Evolutionary conservation across 2,329 filamentous ascomycete species (phyloP).

Genomic region (Kalmusia sp.): DNA sequence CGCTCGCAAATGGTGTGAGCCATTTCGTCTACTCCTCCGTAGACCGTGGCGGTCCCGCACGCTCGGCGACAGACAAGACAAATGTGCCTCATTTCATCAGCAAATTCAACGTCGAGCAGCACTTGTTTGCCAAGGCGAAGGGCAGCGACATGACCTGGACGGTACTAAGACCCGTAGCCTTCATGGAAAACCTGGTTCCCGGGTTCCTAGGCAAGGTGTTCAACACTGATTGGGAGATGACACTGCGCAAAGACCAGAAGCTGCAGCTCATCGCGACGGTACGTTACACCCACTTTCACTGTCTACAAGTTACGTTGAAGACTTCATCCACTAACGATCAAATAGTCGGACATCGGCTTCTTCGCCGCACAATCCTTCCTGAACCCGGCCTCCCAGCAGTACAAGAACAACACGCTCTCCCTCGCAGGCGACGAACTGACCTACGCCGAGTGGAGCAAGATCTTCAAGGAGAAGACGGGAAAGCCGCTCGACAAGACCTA

Average conservation of each 20-base stretch:
- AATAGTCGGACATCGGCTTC: conserved; percentile 53
- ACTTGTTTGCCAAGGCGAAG: conserved; percentile 52
- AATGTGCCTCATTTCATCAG: conserved; percentile 66
- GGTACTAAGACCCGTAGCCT: conserved; percentile 65
- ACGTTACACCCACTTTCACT: neutral
- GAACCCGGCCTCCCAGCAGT: conserved; percentile 39
- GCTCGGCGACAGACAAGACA: conserved; percentile 59
- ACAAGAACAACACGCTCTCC: conserved; percentile 43
- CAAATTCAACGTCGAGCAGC: conserved; percentile 67
- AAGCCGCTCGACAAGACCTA: conserved; percentile 48
- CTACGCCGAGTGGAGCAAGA: conserved; percentile 44
- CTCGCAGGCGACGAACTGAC: conserved; percentile 58
- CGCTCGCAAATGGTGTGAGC: conserved; percentile 37
- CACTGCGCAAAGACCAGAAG: conserved; percentile 30
- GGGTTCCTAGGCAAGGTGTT: conserved; percentile 56
- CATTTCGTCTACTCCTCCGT: conserved; percentile 48
- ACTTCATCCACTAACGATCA: neutral
- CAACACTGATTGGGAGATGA: conserved; percentile 44
- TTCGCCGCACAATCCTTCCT: conserved; percentile 55
- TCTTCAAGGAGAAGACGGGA: conserved; percentile 53
- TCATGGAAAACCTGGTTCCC: conserved; percentile 63
- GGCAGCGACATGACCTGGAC: conserved; percentile 62
- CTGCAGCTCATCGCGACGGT: conserved; percentile 23
- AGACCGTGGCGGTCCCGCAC: conserved; percentile 43
- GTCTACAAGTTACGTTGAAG: neutral